A percentile compares a stretch with the other conserved stretches of the same genome.
Conservation (phyloP, 1,284 basidiomycete genomes). For the Heterobasidion parviporum region DNA sequence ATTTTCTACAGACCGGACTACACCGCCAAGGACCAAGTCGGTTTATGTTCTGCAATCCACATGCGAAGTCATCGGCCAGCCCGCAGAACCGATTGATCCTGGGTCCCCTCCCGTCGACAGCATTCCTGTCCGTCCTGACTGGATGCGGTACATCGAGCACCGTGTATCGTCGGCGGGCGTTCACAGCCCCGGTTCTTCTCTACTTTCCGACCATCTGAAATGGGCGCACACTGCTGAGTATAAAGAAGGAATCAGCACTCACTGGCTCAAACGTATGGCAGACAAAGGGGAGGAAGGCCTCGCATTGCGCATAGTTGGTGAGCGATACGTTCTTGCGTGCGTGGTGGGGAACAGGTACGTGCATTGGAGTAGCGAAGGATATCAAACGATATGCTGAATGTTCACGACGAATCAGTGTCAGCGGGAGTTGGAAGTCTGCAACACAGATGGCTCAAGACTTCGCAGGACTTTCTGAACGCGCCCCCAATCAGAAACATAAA, state of each 20-base stretch:
- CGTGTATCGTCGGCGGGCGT: slow-evolving; percentile 6
- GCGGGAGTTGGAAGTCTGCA: slow-evolving; percentile 56
- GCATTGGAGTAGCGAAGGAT: not conserved
- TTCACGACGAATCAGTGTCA: slow-evolving; percentile 35
- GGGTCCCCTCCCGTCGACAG: not conserved
- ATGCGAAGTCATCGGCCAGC: slow-evolving; percentile 57
- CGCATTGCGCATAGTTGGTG: slow-evolving; percentile 40
- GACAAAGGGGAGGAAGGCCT: slow-evolving; percentile 32
- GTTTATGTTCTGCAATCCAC: slow-evolving; percentile 58
- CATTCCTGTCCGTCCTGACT: slow-evolving; percentile 44
- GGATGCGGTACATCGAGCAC: slow-evolving; percentile 46
- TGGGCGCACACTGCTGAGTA: slow-evolving; percentile 69
- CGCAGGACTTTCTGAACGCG: slow-evolving; percentile 32
- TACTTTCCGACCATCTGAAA: slow-evolving; percentile 30
- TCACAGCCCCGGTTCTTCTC: slow-evolving; percentile 6
- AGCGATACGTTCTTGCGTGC: slow-evolving; percentile 56
- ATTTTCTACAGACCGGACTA: too few species aligned
- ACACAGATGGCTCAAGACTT: slow-evolving; percentile 59
- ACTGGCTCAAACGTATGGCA: slow-evolving; percentile 45
- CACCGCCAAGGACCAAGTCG: slow-evolving; percentile 10
- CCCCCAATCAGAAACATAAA: slow-evolving; percentile 10
- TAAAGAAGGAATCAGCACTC: slow-evolving; percentile 51
- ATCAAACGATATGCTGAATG: too few species aligned
- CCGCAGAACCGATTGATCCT: not conserved
- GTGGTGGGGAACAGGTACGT: slow-evolving; percentile 58